Conservation (phyloP, 352 stramenopile genomes). For the Phytophthora ohioensis region DNA sequence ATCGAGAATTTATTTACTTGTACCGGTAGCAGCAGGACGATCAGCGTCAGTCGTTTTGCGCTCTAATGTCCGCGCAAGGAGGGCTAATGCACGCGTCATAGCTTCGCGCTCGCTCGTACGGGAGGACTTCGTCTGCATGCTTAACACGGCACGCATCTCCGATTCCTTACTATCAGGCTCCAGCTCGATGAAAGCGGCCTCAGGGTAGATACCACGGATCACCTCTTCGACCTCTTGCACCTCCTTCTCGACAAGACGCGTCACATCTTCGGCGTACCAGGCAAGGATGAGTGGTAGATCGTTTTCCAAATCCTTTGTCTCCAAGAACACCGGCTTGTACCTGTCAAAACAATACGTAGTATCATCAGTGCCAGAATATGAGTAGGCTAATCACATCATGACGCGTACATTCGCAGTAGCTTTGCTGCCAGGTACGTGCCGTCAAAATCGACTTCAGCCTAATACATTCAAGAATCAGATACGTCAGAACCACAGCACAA, state of each 20-base stretch:
- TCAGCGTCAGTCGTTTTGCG: conserved; percentile 43
- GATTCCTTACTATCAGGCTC: conserved; percentile 95
- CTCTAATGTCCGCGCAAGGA: conserved; percentile 81
- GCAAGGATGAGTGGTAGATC: conserved; percentile 95
- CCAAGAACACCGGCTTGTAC: conserved; percentile 94
- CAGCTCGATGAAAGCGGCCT: conserved; percentile 97
- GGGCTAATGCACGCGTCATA: conserved; percentile 79
- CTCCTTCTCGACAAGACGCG: conserved; percentile 95
- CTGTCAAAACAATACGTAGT: conserved; percentile 34
- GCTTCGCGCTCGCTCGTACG: conserved; percentile 87
- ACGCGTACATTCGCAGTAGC: conserved; percentile 86
- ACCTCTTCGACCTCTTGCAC: conserved; percentile 96
- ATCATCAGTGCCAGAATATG: conserved; percentile 17
- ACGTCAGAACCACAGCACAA: conserved; percentile 11
- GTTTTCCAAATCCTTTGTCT: conserved; percentile 91
- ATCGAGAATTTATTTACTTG: conserved; percentile 34
- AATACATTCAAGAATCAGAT: background rate
- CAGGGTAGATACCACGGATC: conserved; percentile 93
- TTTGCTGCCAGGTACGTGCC: conserved; percentile 97
- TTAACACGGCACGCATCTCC: conserved; percentile 85
- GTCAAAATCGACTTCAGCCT: conserved; percentile 99
- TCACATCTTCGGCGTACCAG: conserved; percentile 97
- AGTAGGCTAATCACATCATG: conserved; percentile 1
- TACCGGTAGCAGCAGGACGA: conserved; percentile 24
- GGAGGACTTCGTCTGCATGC: conserved; percentile 83